Evolutionary conservation across 495 filamentous ascomycete species (phyloP), one percentile per base, ranked within the genome.

Genomic region (Neurospora sp.): DNA sequence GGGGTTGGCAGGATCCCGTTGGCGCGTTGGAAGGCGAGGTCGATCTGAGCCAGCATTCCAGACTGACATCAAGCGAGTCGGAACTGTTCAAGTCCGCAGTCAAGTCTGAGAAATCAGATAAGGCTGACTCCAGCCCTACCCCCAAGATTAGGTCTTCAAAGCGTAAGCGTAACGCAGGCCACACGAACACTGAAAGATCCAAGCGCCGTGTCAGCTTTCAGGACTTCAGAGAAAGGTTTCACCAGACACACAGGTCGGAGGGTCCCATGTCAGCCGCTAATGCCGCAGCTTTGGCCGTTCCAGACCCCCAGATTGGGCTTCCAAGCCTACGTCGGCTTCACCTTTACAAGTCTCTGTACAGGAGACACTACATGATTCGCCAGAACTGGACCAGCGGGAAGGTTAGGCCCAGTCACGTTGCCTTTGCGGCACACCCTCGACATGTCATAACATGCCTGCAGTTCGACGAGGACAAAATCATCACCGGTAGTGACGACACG

Each of bases 361-460:
- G 93, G 71, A 88, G 96, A 41, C 94, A 97, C 77, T 88, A 94
- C 81, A 89, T 95, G 74, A 96, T 98, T 73, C 90, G 92, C 70
- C 89, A 91, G 77, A 92, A 90, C 76, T 99, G 96, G 96, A 97
- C 96, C 86, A 89, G 88, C 62, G 89, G 91, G 3, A 90, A 92
- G 71, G 88, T 94, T 35, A 92, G 93, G 76, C 96, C 96, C n/a
- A 89, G 90, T 73, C 96, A 99, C 78, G 91, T 98, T 39, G 96
- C 96, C 14, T 98, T 99, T 83, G 90, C 93, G 4, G 96, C 96
- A 6, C 96, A 99, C 77, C 93, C 95, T 72, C 89, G 94, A 5
- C 94, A 98, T 83, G 96, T 99, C 69, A 96, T 99, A 23, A 99
- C 96, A 9, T 99, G 96, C 77, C 86, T 99, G 71, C 94, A 98